Conservation (phyloP, 179 eudicot species). For the Amaranthus tricolor region DNA sequence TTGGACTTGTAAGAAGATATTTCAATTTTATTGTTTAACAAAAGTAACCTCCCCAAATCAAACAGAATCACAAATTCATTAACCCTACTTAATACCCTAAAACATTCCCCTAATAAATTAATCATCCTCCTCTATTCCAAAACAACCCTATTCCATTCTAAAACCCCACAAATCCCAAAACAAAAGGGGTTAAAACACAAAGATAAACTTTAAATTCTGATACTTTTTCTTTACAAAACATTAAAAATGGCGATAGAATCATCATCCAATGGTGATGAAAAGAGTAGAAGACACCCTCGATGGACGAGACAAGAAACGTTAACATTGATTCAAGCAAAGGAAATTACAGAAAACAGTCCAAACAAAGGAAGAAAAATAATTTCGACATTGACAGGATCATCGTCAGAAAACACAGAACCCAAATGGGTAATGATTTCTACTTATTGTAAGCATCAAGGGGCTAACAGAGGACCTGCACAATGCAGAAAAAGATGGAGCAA, state of each 20-base stretch:
- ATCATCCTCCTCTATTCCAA: too few species aligned
- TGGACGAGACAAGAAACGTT: constrained; percentile 53
- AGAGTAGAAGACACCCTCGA: constrained; percentile 45
- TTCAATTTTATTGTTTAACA: not conserved
- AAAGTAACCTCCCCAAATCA: too few species aligned
- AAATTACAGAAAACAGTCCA: constrained; percentile 36
- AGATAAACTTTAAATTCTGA: not conserved
- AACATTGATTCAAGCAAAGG: constrained; percentile 43
- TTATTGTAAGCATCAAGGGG: constrained; percentile 42
- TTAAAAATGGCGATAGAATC: not conserved
- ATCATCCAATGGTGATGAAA: constrained; percentile 26
- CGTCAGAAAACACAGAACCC: constrained; percentile 31
- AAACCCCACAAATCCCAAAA: not conserved
- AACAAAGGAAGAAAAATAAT: constrained; percentile 30
- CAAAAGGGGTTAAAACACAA: not conserved
- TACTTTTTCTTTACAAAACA: not conserved
- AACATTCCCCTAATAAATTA: too few species aligned
- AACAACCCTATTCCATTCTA: not conserved
- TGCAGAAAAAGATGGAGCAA: constrained; percentile 58
- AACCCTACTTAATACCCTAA: not conserved
- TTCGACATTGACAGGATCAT: constrained; percentile 9
- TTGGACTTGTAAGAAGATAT: not conserved
- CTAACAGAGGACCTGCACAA: constrained; percentile 45
- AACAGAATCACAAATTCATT: not conserved
- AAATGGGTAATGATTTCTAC: constrained; percentile 49